These are phyloP conservation scores for Coemansia sp. DNA, from an alignment of 192 early-diverging fungal genomes.

Conservation along the genomic window DNA sequence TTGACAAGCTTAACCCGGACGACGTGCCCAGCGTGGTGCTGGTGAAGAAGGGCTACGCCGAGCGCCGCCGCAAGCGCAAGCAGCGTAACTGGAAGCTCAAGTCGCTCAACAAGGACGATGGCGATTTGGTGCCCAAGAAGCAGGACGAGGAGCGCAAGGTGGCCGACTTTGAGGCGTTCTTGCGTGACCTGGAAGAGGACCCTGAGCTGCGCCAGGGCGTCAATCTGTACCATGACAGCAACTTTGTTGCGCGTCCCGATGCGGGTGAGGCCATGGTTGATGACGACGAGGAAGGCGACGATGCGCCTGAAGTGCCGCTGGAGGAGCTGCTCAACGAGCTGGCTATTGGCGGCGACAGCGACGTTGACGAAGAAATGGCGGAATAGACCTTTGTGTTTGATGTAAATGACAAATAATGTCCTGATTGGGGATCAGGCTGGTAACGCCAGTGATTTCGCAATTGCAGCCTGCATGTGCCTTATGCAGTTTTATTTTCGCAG, in stretches of 20 bases:
- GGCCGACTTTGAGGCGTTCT: conserved; percentile 91
- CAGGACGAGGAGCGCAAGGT: conserved; percentile 77
- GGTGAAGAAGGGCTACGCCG: conserved; percentile 89
- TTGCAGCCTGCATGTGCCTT: not conserved
- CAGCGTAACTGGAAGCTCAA: conserved; percentile 89
- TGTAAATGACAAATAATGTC: not conserved
- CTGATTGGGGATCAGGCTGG: not conserved
- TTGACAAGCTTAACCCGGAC: conserved; percentile 67
- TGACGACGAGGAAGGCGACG: conserved; percentile 69
- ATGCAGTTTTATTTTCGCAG: not conserved
- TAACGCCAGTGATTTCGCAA: not conserved
- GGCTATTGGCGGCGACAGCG: conserved; percentile 65
- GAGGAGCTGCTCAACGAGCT: conserved; percentile 95
- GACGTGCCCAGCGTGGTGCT: conserved; percentile 86
- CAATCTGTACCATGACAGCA: conserved; percentile 82
- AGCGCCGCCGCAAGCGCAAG: conserved; percentile 83
- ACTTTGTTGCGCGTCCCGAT: conserved; percentile 5
- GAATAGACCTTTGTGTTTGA: not conserved
- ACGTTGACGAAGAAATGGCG: conserved; percentile 36
- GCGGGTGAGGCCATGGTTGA: conserved; percentile 22
- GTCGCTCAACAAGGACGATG: conserved; percentile 84
- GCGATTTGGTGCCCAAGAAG: conserved; percentile 76
- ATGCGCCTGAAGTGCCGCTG: conserved; percentile 90
- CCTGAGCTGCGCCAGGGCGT: conserved; percentile 90
- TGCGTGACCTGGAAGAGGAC: conserved; percentile 98